Conservation (phyloP, 495 filamentous ascomycete species). For the Penicillium canariense region DNA sequence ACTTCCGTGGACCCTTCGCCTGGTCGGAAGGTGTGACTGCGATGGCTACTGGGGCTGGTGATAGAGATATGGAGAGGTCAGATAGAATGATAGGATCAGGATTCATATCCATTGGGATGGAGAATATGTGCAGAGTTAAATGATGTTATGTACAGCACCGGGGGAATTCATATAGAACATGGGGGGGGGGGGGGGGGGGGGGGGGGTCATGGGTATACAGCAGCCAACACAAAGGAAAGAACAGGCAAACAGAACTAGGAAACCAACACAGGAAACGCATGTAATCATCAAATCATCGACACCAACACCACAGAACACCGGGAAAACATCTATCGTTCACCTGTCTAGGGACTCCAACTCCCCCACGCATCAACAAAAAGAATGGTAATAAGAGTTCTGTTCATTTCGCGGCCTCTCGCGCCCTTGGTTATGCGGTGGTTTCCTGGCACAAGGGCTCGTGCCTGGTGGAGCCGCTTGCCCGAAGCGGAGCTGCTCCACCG, state of each 20-base stretch:
- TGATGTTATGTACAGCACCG: background rate
- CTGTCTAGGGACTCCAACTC: background rate
- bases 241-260: background rate
- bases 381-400: background rate
- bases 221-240: conserved; percentile 1
- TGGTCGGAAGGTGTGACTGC: background rate
- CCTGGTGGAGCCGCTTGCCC: conserved; percentile 10
- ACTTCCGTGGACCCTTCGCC: background rate
- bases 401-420: background rate
- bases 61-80: no score
- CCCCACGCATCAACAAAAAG: background rate
- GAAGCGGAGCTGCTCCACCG: conserved; percentile 8
- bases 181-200: background rate
- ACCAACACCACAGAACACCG: background rate
- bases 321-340: background rate
- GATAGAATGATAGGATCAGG: no score
- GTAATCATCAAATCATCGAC: conserved; percentile 16
- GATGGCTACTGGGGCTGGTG: background rate
- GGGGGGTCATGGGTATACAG: conserved; percentile 15
- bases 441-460: background rate
- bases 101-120: no score
- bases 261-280: conserved; percentile 6
- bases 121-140: background rate
- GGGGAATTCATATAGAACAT: conserved; percentile 6
- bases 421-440: background rate